Evolutionary conservation across 805 yeast genomes (phyloP).

Genomic region (Wickerhamomyces canadensis): DNA sequence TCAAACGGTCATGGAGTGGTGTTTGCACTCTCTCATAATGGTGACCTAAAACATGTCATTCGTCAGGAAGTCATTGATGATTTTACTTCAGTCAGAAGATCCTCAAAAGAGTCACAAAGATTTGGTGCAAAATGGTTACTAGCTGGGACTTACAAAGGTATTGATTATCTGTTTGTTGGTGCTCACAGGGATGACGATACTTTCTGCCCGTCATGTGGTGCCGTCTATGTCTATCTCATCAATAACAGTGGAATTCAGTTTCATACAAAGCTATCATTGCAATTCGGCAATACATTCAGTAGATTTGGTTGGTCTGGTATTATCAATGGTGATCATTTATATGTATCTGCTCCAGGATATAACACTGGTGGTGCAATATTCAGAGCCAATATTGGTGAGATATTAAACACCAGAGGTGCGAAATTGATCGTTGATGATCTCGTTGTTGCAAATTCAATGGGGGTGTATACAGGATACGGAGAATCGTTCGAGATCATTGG

Average conservation of each 20-base stretch:
- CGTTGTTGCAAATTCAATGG: slow-evolving; percentile 20
- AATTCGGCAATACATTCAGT: slow-evolving; percentile 1
- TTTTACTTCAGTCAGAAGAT: slow-evolving; percentile 9
- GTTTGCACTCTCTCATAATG: slow-evolving; percentile 25
- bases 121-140: slow-evolving; percentile 15
- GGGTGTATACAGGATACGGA: slow-evolving; percentile 42
- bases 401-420: slow-evolving; percentile 9
- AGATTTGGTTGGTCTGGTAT: slow-evolving; percentile 12
- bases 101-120: slow-evolving; percentile 10
- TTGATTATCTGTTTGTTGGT: slow-evolving; percentile 26
- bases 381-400: slow-evolving; percentile 26
- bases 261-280: slow-evolving; percentile 2
- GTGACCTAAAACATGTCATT: slow-evolving; percentile 12
- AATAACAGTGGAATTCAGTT: slow-evolving; percentile 1
- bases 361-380: slow-evolving; percentile 39
- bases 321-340: slow-evolving; percentile 18
- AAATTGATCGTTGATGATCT: slow-evolving; percentile 5
- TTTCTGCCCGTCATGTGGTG: slow-evolving; percentile 35
- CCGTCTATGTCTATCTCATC: slow-evolving; percentile 28
- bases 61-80: slow-evolving; percentile 21
- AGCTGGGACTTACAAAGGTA: slow-evolving; percentile 14
- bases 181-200: slow-evolving; percentile 25
- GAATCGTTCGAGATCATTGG: slow-evolving; percentile 26
- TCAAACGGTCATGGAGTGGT: slow-evolving; percentile 34
- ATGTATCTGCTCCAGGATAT: slow-evolving; percentile 39